A percentile compares a stretch with the other conserved stretches of the same genome.
These are phyloP conservation scores for Candida namnaoensis DNA, from an alignment of 805 yeast species.

Conservation along the genomic window DNA sequence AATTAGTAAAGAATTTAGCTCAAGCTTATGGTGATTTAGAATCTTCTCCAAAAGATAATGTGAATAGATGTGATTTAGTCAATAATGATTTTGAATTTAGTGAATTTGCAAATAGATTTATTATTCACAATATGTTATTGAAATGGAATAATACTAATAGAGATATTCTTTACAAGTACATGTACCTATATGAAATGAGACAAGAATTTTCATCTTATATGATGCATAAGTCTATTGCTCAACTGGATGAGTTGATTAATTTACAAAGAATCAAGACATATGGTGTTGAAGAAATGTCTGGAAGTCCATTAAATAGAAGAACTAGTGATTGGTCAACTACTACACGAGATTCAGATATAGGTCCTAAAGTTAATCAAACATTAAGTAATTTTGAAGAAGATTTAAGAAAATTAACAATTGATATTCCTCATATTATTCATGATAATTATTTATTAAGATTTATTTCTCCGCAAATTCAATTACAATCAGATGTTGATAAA, in stretches of 20 bases:
- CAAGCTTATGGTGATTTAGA: conserved; percentile 1
- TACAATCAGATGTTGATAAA: conserved; percentile 40
- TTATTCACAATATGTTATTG: conserved; percentile 62
- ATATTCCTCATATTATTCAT: conserved; percentile 25
- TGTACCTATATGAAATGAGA: conserved; percentile 37
- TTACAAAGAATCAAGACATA: conserved; percentile 18
- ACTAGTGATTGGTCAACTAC: conserved; percentile 1
- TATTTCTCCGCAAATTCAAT: conserved; percentile 77
- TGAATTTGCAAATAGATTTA: conserved; percentile 46
- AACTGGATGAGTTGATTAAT: conserved; percentile 40
- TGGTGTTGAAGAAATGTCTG: conserved; percentile 4
- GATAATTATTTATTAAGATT: conserved; percentile 61
- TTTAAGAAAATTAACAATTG: conserved; percentile 30
- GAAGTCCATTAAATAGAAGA: conserved; percentile 7
- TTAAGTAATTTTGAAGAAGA: conserved; percentile 43
- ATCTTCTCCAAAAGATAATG: not conserved
- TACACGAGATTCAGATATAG: not conserved
- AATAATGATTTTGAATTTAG: conserved; percentile 9
- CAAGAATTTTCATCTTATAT: conserved; percentile 33
- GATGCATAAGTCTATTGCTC: conserved; percentile 39
- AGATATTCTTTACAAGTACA: conserved; percentile 52
- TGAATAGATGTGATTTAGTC: not conserved
- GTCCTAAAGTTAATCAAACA: conserved; percentile 16
- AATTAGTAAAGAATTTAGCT: conserved; percentile 8
- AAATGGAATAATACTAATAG: conserved; percentile 74